Percentiles rank a stretch among this genome's conserved stretches.
Conservation (phyloP, 176 grass and related monocot genomes). For the Oryza glaberrima region DNA sequence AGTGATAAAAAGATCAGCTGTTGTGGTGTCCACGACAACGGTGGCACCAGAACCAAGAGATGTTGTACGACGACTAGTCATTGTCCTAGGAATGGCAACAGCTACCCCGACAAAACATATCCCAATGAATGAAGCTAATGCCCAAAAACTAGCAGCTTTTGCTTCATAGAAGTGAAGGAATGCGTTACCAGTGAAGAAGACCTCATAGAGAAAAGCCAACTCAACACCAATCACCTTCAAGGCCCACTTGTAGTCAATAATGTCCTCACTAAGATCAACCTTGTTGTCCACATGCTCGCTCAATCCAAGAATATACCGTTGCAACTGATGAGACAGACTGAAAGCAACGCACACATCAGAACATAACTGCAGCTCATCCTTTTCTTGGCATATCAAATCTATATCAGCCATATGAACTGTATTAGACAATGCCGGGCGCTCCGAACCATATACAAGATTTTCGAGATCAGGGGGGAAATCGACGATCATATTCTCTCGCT, state of each 20-base stretch:
- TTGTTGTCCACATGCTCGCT: not conserved
- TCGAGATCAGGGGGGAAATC: not conserved
- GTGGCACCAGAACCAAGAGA: not conserved
- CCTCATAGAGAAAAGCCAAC: conserved; percentile 13
- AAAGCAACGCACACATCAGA: not conserved
- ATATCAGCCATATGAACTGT: no score
- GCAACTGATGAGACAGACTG: not conserved
- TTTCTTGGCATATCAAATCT: not conserved
- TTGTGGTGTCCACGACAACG: not conserved
- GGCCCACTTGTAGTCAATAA: not conserved
- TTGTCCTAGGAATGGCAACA: not conserved
- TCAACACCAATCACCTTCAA: conserved; percentile 17
- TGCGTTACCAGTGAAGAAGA: not conserved
- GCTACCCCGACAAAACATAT: conserved; percentile 27
- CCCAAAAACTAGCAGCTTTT: not conserved
- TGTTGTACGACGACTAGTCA: not conserved
- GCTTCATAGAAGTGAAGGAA: conserved; percentile 19
- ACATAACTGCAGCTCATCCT: not conserved
- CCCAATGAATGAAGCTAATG: conserved; percentile 1
- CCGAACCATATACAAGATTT: no score
- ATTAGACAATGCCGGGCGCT: no score
- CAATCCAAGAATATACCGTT: conserved; percentile 14
- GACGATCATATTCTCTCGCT: not conserved
- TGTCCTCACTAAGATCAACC: not conserved
- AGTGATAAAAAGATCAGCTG: not conserved